Conservation (phyloP, 495 filamentous ascomycete genomes). For the Aspergillus nanangensis region DNA sequence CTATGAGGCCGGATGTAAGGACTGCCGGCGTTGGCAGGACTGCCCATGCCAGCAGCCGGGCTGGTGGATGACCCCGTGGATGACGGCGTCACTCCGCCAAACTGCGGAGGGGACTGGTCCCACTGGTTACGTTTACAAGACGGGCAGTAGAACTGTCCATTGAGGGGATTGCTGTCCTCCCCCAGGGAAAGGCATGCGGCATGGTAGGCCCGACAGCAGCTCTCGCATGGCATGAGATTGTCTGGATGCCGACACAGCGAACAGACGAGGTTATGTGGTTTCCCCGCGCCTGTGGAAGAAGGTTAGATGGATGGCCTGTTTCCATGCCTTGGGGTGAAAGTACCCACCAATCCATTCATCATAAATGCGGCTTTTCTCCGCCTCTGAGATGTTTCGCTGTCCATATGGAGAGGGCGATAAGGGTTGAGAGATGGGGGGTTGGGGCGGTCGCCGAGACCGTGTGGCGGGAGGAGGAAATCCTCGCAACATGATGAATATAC, state of each 20-base stretch:
- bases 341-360: constrained; percentile 26
- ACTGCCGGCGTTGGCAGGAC: neutral
- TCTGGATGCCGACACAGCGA: constrained; percentile 24
- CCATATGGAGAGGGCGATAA: neutral
- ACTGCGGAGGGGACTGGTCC: constrained; percentile 19
- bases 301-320: neutral
- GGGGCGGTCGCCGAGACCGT: too few species aligned
- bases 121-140: constrained; percentile 21
- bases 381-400: constrained; percentile 7
- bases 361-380: constrained; percentile 23
- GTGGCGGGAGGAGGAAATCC: too few species aligned
- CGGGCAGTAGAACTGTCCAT: constrained; percentile 19
- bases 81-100: constrained; percentile 4
- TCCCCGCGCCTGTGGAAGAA: constrained; percentile 17
- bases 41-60: constrained; percentile 8
- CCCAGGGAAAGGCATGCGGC: constrained; percentile 19
- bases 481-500: too few species aligned
- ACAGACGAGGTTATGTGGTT: constrained; percentile 30
- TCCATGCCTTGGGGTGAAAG: neutral
- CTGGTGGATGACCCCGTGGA: constrained; percentile 11
- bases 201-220: constrained; percentile 35
- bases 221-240: constrained; percentile 23
- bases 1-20: neutral
- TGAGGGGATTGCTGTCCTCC: neutral
- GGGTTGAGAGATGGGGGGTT: neutral